Evolutionary conservation across 441 rosid genomes (phyloP), one percentile per base, ranked within the genome.

Genomic region (Jatropha podagrica): DNA sequence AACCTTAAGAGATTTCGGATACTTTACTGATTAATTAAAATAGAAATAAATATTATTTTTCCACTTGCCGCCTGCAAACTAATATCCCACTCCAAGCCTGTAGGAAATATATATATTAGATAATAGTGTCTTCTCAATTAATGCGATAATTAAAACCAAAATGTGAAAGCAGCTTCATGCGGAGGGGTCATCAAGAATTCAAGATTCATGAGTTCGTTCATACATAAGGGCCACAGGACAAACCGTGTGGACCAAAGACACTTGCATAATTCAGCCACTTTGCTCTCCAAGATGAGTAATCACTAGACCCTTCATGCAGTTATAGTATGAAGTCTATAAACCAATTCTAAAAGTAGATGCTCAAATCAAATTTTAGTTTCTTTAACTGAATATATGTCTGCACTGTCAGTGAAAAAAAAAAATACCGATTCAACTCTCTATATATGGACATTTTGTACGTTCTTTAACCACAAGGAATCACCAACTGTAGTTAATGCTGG

Each of bases 221-320:
- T 52, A 12, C 8, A 14, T 13, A 59, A 64, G 85, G 83, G 83
- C 46, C 85, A 83, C 80, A 51, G 15, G 71, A 51, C 79, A 76
- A 73, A 73, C 71, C 81, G 81, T 76, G 82, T 80, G 85, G 83
- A 80, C 87, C 83, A 70, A 66, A 62, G 51, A 42, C 49, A 23
- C 67, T 49, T 55, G 20, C 51, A 61, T 52, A 15, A 76, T 71
- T 63, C 71, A 76, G 14, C 51, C 63, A 72, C 51, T 61, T 38
- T 51, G 20, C 56, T 55, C 9, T 27, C 17, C 27, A 52, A 15
- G 61, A 56, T 18, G 3, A 2, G 11, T 58, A 20, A 20, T 7
- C 11, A 58, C 32, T 32, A 32, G 32, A 2, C 32, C 32, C 11
- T 20, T 58, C 61, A n/a, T 8, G 27, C 3, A 20, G 32, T 20